Conservation (phyloP, 1,284 basidiomycete species). For the Pterulicium gracile region DNA sequence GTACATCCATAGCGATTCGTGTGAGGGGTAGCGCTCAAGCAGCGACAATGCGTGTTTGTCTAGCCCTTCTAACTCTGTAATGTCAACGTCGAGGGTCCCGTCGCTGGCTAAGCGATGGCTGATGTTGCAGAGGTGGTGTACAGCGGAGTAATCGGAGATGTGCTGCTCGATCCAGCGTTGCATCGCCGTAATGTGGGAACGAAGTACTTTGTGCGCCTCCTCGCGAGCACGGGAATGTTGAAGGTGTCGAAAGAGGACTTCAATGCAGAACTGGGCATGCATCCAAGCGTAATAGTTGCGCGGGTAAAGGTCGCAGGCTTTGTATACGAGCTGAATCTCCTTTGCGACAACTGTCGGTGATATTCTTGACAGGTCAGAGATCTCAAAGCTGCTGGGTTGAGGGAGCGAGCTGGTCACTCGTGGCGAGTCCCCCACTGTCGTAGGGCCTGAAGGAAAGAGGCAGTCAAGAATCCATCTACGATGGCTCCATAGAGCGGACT, state of each 20-base stretch:
- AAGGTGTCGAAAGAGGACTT: constrained; percentile 28
- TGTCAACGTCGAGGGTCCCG: too few species aligned
- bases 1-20: constrained; percentile 57
- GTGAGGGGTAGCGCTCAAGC: constrained; percentile 33
- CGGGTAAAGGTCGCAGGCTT: constrained; percentile 46
- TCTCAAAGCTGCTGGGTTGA: too few species aligned
- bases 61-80: too few species aligned
- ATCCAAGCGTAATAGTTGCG: constrained; percentile 63
- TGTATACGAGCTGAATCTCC: constrained; percentile 36
- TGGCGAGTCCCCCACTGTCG: neutral
- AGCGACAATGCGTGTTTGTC: constrained; percentile 37
- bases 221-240: too few species aligned
- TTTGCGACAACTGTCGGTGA: too few species aligned
- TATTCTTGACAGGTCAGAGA: too few species aligned
- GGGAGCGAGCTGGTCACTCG: constrained; percentile 1
- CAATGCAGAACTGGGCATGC: constrained; percentile 36
- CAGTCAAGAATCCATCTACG: constrained; percentile 46
- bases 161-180: constrained; percentile 46
- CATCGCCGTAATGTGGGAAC: constrained; percentile 12
- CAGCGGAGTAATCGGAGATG: constrained; percentile 53
- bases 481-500: constrained; percentile 57
- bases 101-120: too few species aligned
- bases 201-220: too few species aligned
- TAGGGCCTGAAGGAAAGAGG: constrained; percentile 13
- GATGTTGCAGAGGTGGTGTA: constrained; percentile 38